phyloP scores from a whole-genome alignment of 257 asterid genomes.

The Jaltomata sinuosa region DNA sequence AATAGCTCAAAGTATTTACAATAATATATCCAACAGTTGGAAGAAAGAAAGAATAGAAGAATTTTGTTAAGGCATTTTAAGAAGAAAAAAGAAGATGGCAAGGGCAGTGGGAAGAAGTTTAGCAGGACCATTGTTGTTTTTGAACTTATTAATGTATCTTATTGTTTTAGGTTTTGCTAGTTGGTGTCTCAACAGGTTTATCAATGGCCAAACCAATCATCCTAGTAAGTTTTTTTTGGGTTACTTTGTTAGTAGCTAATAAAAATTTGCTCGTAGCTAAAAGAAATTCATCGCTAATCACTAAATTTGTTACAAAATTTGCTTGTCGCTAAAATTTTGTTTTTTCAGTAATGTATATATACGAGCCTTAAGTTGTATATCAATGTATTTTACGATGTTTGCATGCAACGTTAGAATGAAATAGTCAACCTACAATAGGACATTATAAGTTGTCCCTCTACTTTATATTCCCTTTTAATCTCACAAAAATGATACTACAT shows the following conservation, averaged over 20 bases:
- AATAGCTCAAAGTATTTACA: neutral
- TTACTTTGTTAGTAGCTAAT: neutral
- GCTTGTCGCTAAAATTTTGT: neutral
- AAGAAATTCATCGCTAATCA: too few relatives aligned
- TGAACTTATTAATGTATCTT: constrained; percentile 64
- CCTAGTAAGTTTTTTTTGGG: constrained; percentile 40
- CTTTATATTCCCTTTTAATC: too few relatives aligned
- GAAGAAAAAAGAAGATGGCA: constrained; percentile 35
- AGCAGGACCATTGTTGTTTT: constrained; percentile 74
- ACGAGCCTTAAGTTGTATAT: too few relatives aligned
- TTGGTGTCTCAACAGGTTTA: constrained; percentile 68
- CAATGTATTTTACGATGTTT: too few relatives aligned
- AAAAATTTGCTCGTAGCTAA: too few relatives aligned
- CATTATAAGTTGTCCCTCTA: too few relatives aligned
- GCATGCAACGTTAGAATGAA: too few relatives aligned
- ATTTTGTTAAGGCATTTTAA: neutral
- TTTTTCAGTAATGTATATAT: too few relatives aligned
- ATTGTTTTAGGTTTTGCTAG: constrained; percentile 75
- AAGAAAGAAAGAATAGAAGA: neutral
- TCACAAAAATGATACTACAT: too few relatives aligned
- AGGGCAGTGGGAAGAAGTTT: constrained; percentile 58
- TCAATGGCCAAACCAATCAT: constrained; percentile 75
- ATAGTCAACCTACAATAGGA: too few relatives aligned
- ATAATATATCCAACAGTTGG: neutral
- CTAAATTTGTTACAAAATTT: neutral